Evolutionary conservation across 192 early-diverging fungal genomes (phyloP).

Genomic region (Umbelopsis sp.): DNA sequence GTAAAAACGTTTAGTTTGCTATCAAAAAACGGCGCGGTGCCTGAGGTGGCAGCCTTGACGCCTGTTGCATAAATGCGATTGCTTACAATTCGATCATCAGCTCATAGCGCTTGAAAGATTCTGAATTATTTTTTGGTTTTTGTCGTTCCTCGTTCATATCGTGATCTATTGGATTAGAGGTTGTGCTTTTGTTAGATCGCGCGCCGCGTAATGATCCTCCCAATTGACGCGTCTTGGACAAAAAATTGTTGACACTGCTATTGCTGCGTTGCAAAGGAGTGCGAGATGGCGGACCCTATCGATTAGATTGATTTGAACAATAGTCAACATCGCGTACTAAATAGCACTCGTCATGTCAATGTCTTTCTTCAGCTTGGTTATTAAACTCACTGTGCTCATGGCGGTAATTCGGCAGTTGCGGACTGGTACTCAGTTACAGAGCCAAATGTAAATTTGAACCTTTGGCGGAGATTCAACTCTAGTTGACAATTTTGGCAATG

Average conservation of each 20-base stretch:
- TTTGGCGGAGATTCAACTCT: not conserved
- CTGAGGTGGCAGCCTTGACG: not conserved
- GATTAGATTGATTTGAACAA: not conserved
- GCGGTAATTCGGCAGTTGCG: not conserved
- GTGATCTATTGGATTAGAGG: not conserved
- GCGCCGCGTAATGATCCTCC: not conserved
- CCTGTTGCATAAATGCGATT: not conserved
- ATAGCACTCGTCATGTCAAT: not conserved
- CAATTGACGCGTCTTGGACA: constrained; percentile 21
- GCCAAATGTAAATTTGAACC: not conserved
- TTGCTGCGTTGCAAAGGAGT: constrained; percentile 3
- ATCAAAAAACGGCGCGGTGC: too few relatives aligned
- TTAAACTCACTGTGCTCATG: constrained; percentile 13
- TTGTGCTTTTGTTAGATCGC: constrained; percentile 5
- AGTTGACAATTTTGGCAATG: not conserved
- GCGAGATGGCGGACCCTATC: not conserved
- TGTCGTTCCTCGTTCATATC: constrained; percentile 12
- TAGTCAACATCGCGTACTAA: not conserved
- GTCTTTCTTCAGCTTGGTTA: not conserved
- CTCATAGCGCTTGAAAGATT: constrained; percentile 65
- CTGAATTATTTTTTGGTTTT: constrained; percentile 23
- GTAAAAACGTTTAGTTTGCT: not conserved
- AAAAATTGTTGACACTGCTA: constrained; percentile 12
- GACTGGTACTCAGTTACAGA: too few relatives aligned
- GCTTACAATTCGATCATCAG: constrained; percentile 74